A percentile compares a stretch with the other conserved stretches of the same genome.
These are phyloP conservation scores for Fremontodendron californicum DNA, from an alignment of 345 rosid species.

Conservation along the genomic window DNA sequence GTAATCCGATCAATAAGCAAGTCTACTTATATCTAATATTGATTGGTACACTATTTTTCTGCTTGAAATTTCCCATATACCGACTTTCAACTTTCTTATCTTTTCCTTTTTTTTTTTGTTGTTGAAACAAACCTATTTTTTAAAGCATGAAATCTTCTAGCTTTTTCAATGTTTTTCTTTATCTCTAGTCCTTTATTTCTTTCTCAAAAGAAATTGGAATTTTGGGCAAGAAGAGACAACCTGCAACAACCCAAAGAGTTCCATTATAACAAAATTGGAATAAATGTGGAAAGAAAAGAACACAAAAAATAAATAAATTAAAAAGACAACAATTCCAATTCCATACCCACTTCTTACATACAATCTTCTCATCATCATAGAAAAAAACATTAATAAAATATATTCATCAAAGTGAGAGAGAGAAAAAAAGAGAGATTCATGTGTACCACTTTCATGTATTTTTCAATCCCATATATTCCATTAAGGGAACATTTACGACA, in stretches of 20 bases:
- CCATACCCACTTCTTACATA: constrained; percentile 3
- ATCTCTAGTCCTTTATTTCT: constrained; percentile 21
- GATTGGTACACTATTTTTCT: constrained; percentile 9
- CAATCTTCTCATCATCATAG: not conserved
- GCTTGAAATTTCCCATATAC: constrained; percentile 15
- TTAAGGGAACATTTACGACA: constrained; percentile 30
- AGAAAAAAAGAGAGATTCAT: not conserved
- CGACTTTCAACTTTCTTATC: constrained; percentile 7
- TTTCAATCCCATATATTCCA: constrained; percentile 19
- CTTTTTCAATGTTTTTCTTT: constrained; percentile 12
- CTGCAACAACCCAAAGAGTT: constrained; percentile 9
- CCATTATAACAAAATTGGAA: constrained; percentile 21
- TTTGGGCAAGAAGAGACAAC: constrained; percentile 29
- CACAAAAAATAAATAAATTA: not conserved
- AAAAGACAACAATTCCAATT: not conserved
- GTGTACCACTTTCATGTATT: constrained; percentile 15
- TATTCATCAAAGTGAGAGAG: not conserved
- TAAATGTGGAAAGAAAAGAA: not conserved
- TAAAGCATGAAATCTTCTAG: constrained; percentile 11
- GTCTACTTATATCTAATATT: not conserved
- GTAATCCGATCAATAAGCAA: no score
- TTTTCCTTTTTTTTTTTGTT: not conserved
- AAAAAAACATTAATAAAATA: not conserved
- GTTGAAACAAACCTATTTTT: not conserved
- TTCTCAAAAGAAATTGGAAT: constrained; percentile 11